Percentiles rank a stretch among this genome's conserved stretches.
These are phyloP conservation scores for Beta lomatogona DNA, from an alignment of 179 eudicot genomes.

Conservation along the genomic window DNA sequence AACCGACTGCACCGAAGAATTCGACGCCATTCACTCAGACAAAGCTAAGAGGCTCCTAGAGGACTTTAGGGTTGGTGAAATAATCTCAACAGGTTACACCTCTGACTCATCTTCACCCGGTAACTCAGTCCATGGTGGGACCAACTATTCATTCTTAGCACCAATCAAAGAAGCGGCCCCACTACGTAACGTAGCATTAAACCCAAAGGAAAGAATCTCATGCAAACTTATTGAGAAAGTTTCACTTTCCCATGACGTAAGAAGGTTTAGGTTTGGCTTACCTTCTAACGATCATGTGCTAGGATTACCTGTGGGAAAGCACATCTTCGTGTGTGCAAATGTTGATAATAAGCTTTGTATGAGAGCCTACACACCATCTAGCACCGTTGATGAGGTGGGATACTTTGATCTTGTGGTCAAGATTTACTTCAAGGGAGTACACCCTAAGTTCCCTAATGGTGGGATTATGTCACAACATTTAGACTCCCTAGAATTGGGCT, in stretches of 20 bases:
- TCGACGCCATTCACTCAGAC: constrained; percentile 87
- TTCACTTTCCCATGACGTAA: constrained; percentile 70
- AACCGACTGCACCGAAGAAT: constrained; percentile 87
- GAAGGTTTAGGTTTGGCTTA: constrained; percentile 59
- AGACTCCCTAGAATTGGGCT: constrained; percentile 58
- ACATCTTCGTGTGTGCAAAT: constrained; percentile 63
- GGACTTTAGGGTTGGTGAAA: constrained; percentile 67
- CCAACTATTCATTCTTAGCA: constrained; percentile 34
- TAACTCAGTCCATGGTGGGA: constrained; percentile 57
- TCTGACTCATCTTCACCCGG: constrained; percentile 68
- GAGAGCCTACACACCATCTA: constrained; percentile 88
- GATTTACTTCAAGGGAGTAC: constrained; percentile 58
- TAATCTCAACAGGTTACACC: constrained; percentile 56
- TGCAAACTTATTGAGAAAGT: constrained; percentile 68
- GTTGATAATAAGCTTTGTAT: constrained; percentile 70
- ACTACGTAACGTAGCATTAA: constrained; percentile 46
- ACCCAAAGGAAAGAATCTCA: constrained; percentile 60
- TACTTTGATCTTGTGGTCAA: constrained; percentile 82
- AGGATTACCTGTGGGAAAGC: constrained; percentile 84
- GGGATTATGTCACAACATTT: constrained; percentile 76
- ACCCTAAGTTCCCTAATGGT: constrained; percentile 75
- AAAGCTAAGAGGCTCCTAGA: constrained; percentile 80
- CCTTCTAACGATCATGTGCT: constrained; percentile 66
- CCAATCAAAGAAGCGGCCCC: constrained; percentile 56
- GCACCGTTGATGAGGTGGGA: constrained; percentile 58